Percentiles rank a stretch among this genome's conserved stretches.
Conservation (phyloP, 2,329 filamentous ascomycete species). For the Cercospora sp. region DNA sequence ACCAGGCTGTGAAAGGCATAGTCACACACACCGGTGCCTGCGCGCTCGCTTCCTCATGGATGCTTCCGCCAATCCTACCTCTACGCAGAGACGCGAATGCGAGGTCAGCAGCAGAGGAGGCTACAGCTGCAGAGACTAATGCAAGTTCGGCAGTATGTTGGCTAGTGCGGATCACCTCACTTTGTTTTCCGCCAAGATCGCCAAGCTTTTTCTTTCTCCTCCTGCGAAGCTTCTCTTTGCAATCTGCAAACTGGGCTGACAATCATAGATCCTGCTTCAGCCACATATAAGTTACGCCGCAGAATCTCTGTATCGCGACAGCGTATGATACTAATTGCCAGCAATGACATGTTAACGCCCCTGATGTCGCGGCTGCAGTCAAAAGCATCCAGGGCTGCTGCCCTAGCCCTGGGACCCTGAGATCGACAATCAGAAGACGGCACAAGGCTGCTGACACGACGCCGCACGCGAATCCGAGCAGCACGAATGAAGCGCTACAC, state of each 20-base stretch:
- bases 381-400: neutral
- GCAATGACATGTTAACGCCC: neutral
- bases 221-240: neutral
- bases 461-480: neutral
- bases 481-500: neutral
- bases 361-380: neutral
- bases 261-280: neutral
- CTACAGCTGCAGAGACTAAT: neutral
- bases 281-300: neutral
- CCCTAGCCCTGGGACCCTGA: neutral
- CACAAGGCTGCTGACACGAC: neutral
- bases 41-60: neutral
- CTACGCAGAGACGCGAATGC: neutral
- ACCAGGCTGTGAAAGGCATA: neutral
- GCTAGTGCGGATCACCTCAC: neutral
- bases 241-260: neutral
- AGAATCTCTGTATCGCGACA: neutral
- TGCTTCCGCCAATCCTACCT: neutral
- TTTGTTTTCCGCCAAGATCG: neutral
- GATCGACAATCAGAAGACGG: neutral
- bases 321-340: neutral
- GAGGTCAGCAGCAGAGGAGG: neutral
- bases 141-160: neutral
- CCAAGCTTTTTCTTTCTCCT: neutral
- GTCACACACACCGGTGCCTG: neutral